Conservation (phyloP, 331 rosid species). For the Malus hybrid region DNA sequence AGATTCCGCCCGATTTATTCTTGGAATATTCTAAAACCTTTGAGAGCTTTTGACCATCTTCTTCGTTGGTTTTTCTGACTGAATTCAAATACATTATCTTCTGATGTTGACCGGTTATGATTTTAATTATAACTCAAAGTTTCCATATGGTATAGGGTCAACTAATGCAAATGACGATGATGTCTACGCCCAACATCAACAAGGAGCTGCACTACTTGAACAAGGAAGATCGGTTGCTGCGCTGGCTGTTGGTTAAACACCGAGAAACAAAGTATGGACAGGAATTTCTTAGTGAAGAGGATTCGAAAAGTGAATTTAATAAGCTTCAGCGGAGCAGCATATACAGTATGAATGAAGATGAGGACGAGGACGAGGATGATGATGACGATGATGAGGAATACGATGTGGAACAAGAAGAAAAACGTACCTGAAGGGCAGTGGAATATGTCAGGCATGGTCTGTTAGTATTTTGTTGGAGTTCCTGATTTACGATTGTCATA, state of each 20-base stretch:
- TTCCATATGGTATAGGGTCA: conserved; percentile 48
- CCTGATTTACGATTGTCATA: neutral
- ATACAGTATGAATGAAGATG: neutral
- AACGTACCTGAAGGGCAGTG: neutral
- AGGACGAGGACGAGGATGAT: neutral
- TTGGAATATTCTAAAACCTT: neutral
- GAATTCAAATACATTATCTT: no score
- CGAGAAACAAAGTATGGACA: conserved; percentile 38
- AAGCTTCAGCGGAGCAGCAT: conserved; percentile 10
- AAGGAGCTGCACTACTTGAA: conserved; percentile 89
- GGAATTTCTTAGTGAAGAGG: conserved; percentile 40
- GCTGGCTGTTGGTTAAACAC: conserved; percentile 87
- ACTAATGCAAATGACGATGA: conserved; percentile 91
- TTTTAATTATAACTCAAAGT: neutral
- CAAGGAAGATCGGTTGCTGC: conserved; percentile 80
- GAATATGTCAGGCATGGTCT: neutral
- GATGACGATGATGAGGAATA: conserved; percentile 20
- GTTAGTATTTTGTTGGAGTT: neutral
- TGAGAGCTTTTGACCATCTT: neutral
- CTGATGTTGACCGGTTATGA: neutral
- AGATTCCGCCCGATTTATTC: neutral
- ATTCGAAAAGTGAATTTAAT: conserved; percentile 22
- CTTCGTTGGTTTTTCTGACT: neutral
- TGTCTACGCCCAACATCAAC: conserved; percentile 89
- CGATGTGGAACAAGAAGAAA: conserved; percentile 28